Base-by-base conservation (phyloP, 768 basidiomycete species). In the Kwoniella sp. region DNA sequence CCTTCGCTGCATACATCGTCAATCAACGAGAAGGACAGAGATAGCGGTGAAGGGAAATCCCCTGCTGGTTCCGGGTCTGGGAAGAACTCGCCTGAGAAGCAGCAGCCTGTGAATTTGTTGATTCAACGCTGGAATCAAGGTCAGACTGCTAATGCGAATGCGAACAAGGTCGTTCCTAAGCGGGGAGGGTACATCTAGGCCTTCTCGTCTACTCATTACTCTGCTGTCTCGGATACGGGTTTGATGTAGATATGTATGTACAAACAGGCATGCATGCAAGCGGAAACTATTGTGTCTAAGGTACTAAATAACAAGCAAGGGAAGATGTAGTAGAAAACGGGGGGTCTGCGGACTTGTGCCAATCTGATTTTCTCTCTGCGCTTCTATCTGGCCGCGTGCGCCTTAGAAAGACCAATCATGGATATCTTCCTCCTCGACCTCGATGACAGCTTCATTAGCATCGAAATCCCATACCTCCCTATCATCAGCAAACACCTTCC, bases 71-170 rank as follows among this genome's bases (percentile, higher is more conserved):
- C 40, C 51, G 2, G 29, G 53, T 36, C 49, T 27, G 63, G 54
- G 19, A 58, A 27, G n/a, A 64, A 55, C 8, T 73, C 71, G 40
- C 74, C 74, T 8, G 72, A 74, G 25, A 73, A 77, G 50, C 69
- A 71, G 52, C 72, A 72, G 44, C 58, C 74, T 58, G 79, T 80
- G 13, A 76, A 76, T 55, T 56, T 69, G 15, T 61, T 80, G n/a
- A 78, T 80, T 49, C 66, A 68, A 21, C 53, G 71, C 36, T 80
- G 79, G 79, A 80, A 78, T 55, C 69, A 78, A 47, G 75, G 68
- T 27, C 59, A 68, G 22, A 60, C 68, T 3, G 53, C 37, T 21
- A 56, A 56, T 55, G 27, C 61, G 2, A 37, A 25, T 46, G 55
- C 29, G 44, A 64, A 65, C 26, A 53, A 27, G 30, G 46, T 44